Evolutionary conservation across 129 eudicot species (phyloP).

Genomic region (Daucus carota): DNA sequence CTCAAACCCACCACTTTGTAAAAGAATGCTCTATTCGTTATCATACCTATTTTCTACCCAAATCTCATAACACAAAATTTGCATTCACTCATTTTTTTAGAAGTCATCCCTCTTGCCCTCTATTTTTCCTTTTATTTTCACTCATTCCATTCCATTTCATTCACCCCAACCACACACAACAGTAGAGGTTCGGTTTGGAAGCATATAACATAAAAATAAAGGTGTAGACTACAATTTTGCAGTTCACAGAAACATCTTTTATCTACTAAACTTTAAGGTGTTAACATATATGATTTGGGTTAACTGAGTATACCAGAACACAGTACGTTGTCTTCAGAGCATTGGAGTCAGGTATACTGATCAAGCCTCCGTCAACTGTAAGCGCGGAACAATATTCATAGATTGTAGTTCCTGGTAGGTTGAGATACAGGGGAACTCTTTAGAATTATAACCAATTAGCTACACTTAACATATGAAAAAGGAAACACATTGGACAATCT

Average conservation of each 20-base stretch:
- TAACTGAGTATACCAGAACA: not conserved
- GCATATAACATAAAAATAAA: not conserved
- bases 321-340: constrained; percentile 8
- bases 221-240: not conserved
- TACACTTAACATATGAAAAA: not conserved
- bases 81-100: too few species aligned
- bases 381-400: constrained; percentile 75
- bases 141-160: too few species aligned
- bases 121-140: too few species aligned
- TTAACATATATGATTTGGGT: too few species aligned
- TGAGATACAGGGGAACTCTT: not conserved
- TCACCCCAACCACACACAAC: too few species aligned
- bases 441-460: not conserved
- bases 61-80: too few species aligned
- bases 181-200: not conserved
- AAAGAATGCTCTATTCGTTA: too few species aligned
- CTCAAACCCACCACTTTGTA: too few species aligned
- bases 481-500: not conserved
- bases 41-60: too few species aligned
- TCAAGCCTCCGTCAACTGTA: constrained; percentile 50
- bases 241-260: not conserved
- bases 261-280: not conserved
- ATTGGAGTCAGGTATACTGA: not conserved
- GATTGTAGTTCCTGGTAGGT: constrained; percentile 59
- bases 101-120: too few species aligned